Evolutionary conservation across 2,329 filamentous ascomycete species (phyloP).

Genomic region (Exophiala aquamarina): DNA sequence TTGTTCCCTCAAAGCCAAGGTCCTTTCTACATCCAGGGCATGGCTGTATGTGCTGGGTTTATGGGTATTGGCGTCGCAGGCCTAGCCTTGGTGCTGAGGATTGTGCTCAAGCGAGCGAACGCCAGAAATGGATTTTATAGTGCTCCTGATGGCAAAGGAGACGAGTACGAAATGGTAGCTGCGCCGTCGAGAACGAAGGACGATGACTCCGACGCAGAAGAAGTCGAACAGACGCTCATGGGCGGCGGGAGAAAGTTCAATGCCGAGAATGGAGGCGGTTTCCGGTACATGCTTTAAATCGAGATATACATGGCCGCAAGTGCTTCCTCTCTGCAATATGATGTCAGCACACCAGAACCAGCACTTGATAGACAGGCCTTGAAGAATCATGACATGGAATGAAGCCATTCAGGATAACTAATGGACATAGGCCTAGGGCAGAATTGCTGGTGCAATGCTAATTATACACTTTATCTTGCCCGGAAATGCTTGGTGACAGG

Average conservation of each 20-base stretch:
- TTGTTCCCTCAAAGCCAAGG: slow-evolving; percentile 61
- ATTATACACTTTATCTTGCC: too few relatives aligned
- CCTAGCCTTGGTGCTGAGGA: slow-evolving; percentile 55
- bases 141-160: slow-evolving; percentile 35
- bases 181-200: slow-evolving; percentile 14
- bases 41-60: slow-evolving; percentile 61
- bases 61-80: slow-evolving; percentile 60
- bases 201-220: slow-evolving; percentile 35
- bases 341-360: too few relatives aligned
- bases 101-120: slow-evolving; percentile 57
- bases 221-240: slow-evolving; percentile 48
- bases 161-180: slow-evolving; percentile 39
- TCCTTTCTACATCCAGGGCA: slow-evolving; percentile 64
- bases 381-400: too few relatives aligned
- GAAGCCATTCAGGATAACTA: too few relatives aligned
- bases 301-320: not conserved
- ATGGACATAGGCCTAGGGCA: too few relatives aligned
- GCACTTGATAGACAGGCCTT: too few relatives aligned
- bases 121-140: slow-evolving; percentile 34
- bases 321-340: too few relatives aligned
- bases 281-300: slow-evolving; percentile 22
- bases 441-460: too few relatives aligned
- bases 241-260: slow-evolving; percentile 12
- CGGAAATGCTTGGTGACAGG: too few relatives aligned
- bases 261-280: slow-evolving; percentile 10